Conservation (phyloP, 345 rosid species). For the Carallia pectinifolia region DNA sequence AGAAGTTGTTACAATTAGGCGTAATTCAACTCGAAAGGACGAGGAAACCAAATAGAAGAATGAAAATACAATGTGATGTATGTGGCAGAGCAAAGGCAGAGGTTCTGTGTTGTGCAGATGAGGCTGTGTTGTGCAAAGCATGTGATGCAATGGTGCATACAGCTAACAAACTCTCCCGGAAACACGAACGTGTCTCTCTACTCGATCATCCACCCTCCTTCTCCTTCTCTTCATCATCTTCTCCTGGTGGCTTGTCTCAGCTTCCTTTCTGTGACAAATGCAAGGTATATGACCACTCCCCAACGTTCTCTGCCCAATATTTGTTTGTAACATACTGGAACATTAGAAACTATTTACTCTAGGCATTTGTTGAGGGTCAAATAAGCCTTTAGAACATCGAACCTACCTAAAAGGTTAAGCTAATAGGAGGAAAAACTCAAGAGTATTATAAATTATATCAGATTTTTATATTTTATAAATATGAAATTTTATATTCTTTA, state of each 20-base stretch:
- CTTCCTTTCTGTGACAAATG: constrained; percentile 31
- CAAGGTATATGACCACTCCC: constrained; percentile 18
- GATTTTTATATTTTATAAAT: too few relatives aligned
- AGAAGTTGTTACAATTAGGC: too few relatives aligned
- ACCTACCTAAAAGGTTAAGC: too few relatives aligned
- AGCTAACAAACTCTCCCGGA: constrained; percentile 30
- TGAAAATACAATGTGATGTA: constrained; percentile 32
- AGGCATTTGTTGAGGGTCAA: too few relatives aligned
- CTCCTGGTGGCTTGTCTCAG: constrained; percentile 10
- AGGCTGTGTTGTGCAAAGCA: constrained; percentile 26
- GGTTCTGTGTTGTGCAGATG: constrained; percentile 37
- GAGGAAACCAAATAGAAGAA: background rate
- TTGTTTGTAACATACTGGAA: too few relatives aligned
- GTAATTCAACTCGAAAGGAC: too few relatives aligned
- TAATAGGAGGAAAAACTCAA: too few relatives aligned
- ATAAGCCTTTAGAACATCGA: too few relatives aligned
- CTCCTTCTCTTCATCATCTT: background rate
- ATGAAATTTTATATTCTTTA: too few relatives aligned
- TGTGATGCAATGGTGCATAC: constrained; percentile 33
- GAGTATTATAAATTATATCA: too few relatives aligned
- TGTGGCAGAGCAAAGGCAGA: constrained; percentile 35
- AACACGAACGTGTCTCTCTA: constrained; percentile 28
- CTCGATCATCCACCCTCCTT: constrained; percentile 16
- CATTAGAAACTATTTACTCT: too few relatives aligned
- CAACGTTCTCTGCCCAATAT: background rate